Base-by-base conservation (phyloP, 176 grass and related monocot genomes). In the Triticum dicoccoides region DNA sequence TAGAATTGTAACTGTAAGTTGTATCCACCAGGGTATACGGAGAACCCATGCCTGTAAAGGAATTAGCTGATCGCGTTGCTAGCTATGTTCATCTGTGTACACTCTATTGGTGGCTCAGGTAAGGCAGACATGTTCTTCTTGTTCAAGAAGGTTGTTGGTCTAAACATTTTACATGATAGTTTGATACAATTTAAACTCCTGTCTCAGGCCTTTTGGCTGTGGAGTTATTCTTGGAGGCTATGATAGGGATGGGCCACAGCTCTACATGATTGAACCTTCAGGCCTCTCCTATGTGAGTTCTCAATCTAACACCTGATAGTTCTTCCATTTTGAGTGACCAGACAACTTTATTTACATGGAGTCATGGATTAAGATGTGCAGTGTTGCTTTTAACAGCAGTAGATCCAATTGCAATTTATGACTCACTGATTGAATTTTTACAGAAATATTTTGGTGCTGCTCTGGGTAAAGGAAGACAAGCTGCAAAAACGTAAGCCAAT, bases 61-160 rank as follows among this genome's bases (percentile, higher is more conserved):
- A 96, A 47, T 92, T 96, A 35, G 91, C 94, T 32, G 89, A 96
- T 63, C 94, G 94, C 81, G 94, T 96, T 49, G 91, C 94, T 21
- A 91, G 94, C 90, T 96, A 96, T 54, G 94, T 96, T 73, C 94
- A 96, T 89, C 73, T 96, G 61, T 96, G 89, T 80, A 96, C 94
- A 34, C 94, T 96, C 65, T 96, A 96, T 78, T 96, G 94, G 94
- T 96, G 94, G 94, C 87, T 96, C 61, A 91, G 91, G 91, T 96
- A 75, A 65, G 65, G 10, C 45, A 52, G 33, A 37, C 33, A 86
- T 79, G 2, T 21, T 21, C 25, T 61, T 45, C 25, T 61, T 45
- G 5, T 69, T 45, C 73, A 77, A 23, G 63, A 66, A 78, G 17
- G 14, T 44, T 14, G 15, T 17, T 88, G 29, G 42, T 20, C 86